These are phyloP conservation scores for Physocladia obscura DNA, from an alignment of 192 early-diverging fungal genomes.

Conservation along the genomic window DNA sequence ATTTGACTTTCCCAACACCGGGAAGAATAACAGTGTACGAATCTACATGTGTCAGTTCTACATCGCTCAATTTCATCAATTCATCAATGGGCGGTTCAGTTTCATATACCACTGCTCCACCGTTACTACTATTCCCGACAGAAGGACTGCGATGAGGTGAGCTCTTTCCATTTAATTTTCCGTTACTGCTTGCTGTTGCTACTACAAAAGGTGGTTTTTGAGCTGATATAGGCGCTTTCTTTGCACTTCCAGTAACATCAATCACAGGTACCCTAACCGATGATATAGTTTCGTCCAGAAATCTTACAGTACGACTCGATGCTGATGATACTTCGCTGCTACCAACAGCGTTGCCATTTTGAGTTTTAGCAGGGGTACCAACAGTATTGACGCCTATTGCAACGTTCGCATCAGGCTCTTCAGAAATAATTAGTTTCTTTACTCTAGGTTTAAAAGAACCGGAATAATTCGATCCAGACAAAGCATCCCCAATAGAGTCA, in stretches of 20 bases:
- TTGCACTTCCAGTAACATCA: constrained; percentile 14
- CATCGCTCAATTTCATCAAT: constrained; percentile 67
- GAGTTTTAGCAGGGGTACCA: constrained; percentile 22
- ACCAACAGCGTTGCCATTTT: not conserved
- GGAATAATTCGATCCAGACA: not conserved
- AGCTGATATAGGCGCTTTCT: not conserved
- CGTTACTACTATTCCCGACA: not conserved
- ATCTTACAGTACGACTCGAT: constrained; percentile 13
- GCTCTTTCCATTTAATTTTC: not conserved
- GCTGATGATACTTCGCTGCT: no score
- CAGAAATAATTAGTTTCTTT: constrained; percentile 30
- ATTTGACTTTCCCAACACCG: constrained; percentile 74
- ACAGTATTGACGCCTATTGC: not conserved
- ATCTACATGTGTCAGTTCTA: constrained; percentile 68
- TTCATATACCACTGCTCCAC: constrained; percentile 54
- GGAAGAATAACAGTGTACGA: constrained; percentile 71
- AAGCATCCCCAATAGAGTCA: constrained; percentile 5
- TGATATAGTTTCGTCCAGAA: constrained; percentile 18
- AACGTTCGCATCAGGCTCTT: not conserved
- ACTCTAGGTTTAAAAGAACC: constrained; percentile 28
- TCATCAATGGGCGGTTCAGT: constrained; percentile 72
- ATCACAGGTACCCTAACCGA: not conserved
- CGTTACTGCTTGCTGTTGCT: not conserved
- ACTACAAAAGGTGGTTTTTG: not conserved
- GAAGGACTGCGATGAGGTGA: not conserved